phyloP scores from a whole-genome alignment of 768 basidiomycete genomes.

The Boletus sp. region DNA sequence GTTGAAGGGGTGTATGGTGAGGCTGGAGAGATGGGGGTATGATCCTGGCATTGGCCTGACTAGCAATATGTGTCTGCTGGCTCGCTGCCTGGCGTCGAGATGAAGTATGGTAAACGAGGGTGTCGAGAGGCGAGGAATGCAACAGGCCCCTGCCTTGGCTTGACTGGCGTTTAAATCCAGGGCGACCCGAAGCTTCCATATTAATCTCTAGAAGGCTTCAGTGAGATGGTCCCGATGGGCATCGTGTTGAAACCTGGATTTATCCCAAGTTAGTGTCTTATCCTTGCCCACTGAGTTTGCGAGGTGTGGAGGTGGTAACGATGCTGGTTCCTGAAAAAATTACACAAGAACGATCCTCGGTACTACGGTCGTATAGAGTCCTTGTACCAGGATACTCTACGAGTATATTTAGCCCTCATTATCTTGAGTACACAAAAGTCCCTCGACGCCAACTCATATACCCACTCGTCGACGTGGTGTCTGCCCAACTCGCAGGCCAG shows the following conservation, averaged over 20 bases:
- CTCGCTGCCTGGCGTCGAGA: conserved; percentile 33
- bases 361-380: neutral
- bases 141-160: conserved; percentile 31
- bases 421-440: conserved; percentile 4
- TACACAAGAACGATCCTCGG: neutral
- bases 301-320: conserved; percentile 9
- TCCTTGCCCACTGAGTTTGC: neutral
- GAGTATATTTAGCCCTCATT: neutral
- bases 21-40: conserved; percentile 11
- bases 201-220: conserved; percentile 10
- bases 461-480: conserved; percentile 75
- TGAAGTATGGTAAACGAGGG: conserved; percentile 54
- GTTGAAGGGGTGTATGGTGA: conserved; percentile 1
- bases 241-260: conserved; percentile 7
- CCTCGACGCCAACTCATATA: conserved; percentile 39
- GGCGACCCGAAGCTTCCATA: conserved; percentile 15
- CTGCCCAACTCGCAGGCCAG: conserved; percentile 63
- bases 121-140: conserved; percentile 54
- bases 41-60: neutral
- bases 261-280: neutral
- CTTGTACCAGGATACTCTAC: neutral
- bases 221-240: neutral
- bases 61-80: neutral
- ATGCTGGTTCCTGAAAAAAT: conserved; percentile 11
- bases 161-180: conserved; percentile 16